phyloP scores from a whole-genome alignment of 192 early-diverging fungal species.

The Linderina pennispora region DNA sequence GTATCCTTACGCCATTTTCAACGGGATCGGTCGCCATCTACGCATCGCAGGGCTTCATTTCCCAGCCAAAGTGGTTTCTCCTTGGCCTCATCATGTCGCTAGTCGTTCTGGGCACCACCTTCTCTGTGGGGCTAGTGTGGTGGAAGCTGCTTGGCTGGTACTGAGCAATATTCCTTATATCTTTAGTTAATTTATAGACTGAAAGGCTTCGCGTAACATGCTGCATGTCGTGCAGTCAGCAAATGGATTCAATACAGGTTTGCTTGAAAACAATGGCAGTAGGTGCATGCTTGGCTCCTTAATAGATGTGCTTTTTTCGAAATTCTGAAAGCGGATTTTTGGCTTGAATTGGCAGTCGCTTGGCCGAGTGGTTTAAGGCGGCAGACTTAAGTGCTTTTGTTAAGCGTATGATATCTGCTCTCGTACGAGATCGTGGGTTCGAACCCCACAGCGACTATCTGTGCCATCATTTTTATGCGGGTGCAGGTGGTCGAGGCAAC shows the following conservation, averaged over 20 bases:
- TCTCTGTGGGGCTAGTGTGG: constrained; percentile 62
- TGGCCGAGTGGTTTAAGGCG: constrained; percentile 34
- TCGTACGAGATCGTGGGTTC: constrained; percentile 36
- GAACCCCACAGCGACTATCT: constrained; percentile 7
- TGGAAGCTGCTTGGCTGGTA: constrained; percentile 66
- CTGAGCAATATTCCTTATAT: constrained; percentile 4
- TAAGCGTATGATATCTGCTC: no score
- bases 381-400: constrained; percentile 32
- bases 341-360: constrained; percentile 1
- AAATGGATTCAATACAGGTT: no score
- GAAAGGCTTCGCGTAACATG: no score
- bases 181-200: neutral
- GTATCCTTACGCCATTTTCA: constrained; percentile 49
- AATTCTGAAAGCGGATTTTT: neutral
- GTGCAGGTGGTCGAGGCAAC: no score
- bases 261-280: no score
- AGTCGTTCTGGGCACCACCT: constrained; percentile 49
- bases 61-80: constrained; percentile 54
- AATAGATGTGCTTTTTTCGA: neutral
- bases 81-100: constrained; percentile 50
- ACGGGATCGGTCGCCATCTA: constrained; percentile 56
- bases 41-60: constrained; percentile 54
- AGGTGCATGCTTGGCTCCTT: neutral
- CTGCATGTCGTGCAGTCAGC: neutral
- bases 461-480: no score